Evolutionary conservation across 805 yeast species (phyloP).

Genomic region (Cyberlindnera galapagoensis): DNA sequence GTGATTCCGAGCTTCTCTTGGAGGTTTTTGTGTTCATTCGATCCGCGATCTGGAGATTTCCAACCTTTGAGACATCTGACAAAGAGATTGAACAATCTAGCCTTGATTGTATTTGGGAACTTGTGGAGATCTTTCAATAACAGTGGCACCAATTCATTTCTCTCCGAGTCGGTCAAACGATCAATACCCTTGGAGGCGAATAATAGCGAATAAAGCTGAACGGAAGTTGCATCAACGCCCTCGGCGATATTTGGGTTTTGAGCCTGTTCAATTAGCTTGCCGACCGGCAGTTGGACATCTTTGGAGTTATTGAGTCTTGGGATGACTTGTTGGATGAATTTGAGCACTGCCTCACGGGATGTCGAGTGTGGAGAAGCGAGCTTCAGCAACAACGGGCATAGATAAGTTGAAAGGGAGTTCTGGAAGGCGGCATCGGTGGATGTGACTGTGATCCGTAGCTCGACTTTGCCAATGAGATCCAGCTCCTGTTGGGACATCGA

Average conservation of each 20-base stretch:
- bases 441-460: slow-evolving; percentile 74
- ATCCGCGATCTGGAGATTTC: slow-evolving; percentile 42
- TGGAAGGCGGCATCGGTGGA: slow-evolving; percentile 60
- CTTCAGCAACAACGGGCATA: slow-evolving; percentile 75
- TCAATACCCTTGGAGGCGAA: slow-evolving; percentile 66
- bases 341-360: slow-evolving; percentile 63
- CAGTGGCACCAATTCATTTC: slow-evolving; percentile 36
- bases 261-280: slow-evolving; percentile 57
- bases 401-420: slow-evolving; percentile 48
- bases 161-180: slow-evolving; percentile 37
- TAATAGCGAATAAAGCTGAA: slow-evolving; percentile 55
- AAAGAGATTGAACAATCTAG: slow-evolving; percentile 57
- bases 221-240: slow-evolving; percentile 32
- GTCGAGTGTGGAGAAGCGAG: slow-evolving; percentile 61
- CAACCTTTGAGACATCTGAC: slow-evolving; percentile 46
- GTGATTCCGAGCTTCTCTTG: slow-evolving; percentile 32
- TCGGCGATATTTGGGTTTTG: slow-evolving; percentile 41
- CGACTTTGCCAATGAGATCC: slow-evolving; percentile 67
- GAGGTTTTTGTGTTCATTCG: slow-evolving; percentile 34
- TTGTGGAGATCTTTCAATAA: slow-evolving; percentile 40
- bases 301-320: slow-evolving; percentile 57
- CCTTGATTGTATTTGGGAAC: slow-evolving; percentile 32
- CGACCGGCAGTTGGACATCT: slow-evolving; percentile 55
- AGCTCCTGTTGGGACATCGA: slow-evolving; percentile 39
- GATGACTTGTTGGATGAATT: slow-evolving; percentile 58